These are phyloP conservation scores for Fusarium temperatum DNA, from an alignment of 2,329 filamentous ascomycete species.

Conservation along the genomic window DNA sequence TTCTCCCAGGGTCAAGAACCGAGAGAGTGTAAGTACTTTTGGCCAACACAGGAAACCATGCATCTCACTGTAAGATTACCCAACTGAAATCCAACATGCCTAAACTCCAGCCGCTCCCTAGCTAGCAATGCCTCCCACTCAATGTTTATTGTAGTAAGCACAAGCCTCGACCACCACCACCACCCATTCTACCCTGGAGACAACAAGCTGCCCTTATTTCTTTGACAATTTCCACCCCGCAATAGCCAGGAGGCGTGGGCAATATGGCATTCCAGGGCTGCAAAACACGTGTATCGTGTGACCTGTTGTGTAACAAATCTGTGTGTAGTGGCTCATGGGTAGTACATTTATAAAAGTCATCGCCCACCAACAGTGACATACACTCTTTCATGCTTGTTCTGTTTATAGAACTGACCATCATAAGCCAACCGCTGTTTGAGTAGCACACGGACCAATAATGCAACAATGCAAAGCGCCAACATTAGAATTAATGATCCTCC, in stretches of 20 bases:
- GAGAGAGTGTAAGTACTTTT: neutral
- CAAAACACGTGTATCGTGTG: conserved; percentile 15
- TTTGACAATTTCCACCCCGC: neutral
- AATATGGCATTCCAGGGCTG: neutral
- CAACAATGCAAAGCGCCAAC: neutral
- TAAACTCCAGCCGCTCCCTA: neutral
- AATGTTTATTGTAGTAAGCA: neutral
- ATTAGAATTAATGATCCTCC: conserved; percentile 1
- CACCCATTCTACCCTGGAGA: neutral
- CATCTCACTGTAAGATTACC: neutral
- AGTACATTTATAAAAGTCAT: conserved; percentile 1
- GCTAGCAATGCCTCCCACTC: neutral
- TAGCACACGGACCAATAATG: conserved; percentile 3
- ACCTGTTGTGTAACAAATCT: neutral
- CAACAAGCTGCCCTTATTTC: neutral
- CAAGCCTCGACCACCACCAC: neutral
- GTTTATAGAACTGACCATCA: conserved; percentile 26
- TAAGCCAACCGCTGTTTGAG: neutral
- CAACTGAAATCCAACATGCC: neutral
- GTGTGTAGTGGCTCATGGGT: neutral
- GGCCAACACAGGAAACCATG: neutral
- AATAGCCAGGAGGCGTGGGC: neutral
- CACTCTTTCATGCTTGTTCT: conserved; percentile 16
- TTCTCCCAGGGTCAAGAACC: neutral
- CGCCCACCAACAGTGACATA: conserved; percentile 12